Conservation (phyloP, 768 basidiomycete genomes). For the Boletus bicolor region DNA sequence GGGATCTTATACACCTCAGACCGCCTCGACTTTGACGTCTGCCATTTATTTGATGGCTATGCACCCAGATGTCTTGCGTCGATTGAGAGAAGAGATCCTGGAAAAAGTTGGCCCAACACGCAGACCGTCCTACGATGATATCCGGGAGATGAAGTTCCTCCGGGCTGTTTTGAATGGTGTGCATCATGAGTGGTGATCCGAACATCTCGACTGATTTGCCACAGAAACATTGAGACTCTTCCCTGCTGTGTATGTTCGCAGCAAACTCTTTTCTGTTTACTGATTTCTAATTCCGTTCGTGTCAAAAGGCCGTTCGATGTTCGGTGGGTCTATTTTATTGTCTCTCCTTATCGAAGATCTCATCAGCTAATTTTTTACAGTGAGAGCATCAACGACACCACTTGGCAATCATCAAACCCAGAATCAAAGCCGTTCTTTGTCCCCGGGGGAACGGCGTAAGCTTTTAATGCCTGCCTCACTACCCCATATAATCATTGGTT, state of each 20-base stretch:
- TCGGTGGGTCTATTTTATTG: conserved; percentile 18
- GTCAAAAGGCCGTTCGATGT: conserved; percentile 32
- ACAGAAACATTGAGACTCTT: conserved; percentile 34
- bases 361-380: conserved; percentile 5
- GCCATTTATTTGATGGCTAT: conserved; percentile 44
- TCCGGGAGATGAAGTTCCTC: conserved; percentile 43
- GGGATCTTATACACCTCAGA: conserved; percentile 28
- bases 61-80: conserved; percentile 39
- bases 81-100: conserved; percentile 44
- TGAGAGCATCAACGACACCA: conserved; percentile 23
- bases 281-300: not conserved
- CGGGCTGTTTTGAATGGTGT: conserved; percentile 44
- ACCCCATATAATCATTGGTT: not conserved
- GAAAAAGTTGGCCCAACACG: conserved; percentile 33
- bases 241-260: conserved; percentile 29
- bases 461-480: not conserved
- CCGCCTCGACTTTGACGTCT: conserved; percentile 43
- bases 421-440: conserved; percentile 30
- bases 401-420: conserved; percentile 22
- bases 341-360: not conserved
- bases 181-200: not conserved
- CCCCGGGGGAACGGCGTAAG: conserved; percentile 23
- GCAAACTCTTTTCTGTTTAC: not conserved
- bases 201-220: not conserved
- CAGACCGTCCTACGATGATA: conserved; percentile 40